Conservation (phyloP, 345 rosid species). For the Brassica carinata region DNA sequence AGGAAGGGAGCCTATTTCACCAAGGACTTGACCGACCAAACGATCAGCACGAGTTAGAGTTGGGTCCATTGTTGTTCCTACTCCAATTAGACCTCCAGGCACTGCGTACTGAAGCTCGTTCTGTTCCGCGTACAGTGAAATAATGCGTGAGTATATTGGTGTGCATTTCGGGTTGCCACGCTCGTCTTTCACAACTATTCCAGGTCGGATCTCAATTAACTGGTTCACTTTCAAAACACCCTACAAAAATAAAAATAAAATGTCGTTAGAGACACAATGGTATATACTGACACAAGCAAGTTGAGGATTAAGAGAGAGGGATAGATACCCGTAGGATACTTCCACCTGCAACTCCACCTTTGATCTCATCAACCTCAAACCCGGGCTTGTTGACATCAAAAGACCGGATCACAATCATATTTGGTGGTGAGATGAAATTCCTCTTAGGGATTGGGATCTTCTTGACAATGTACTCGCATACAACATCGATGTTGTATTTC, state of each 20-base stretch:
- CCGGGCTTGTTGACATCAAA: slow-evolving; percentile 98
- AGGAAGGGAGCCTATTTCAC: slow-evolving; percentile 93
- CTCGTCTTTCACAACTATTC: slow-evolving; percentile 83
- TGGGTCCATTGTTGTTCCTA: slow-evolving; percentile 98
- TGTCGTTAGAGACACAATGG: slow-evolving; percentile 9
- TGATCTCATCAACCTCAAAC: slow-evolving; percentile 86
- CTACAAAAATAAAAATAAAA: slow-evolving; percentile 39
- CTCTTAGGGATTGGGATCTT: slow-evolving; percentile 96
- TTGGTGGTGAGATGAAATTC: slow-evolving; percentile 83
- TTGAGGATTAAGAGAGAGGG: neutral
- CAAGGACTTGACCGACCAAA: slow-evolving; percentile 96
- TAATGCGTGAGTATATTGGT: slow-evolving; percentile 90
- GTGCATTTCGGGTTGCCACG: slow-evolving; percentile 81
- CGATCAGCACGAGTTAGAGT: slow-evolving; percentile 95
- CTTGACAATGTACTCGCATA: slow-evolving; percentile 90
- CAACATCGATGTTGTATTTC: slow-evolving; percentile 90
- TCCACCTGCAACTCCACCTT: slow-evolving; percentile 99
- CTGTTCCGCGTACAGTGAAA: slow-evolving; percentile 83
- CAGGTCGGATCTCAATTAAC: slow-evolving; percentile 87
- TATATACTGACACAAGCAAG: neutral
- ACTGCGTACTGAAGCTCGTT: slow-evolving; percentile 97
- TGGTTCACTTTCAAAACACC: slow-evolving; percentile 96
- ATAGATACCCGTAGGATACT: slow-evolving; percentile 79
- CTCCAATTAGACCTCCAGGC: slow-evolving; percentile 97
- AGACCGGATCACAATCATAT: slow-evolving; percentile 95